A percentile compares a stretch with the other conserved stretches of the same genome.
These are phyloP conservation scores for Penicillium sp. DNA, from an alignment of 2,329 filamentous ascomycete genomes.

Conservation along the genomic window DNA sequence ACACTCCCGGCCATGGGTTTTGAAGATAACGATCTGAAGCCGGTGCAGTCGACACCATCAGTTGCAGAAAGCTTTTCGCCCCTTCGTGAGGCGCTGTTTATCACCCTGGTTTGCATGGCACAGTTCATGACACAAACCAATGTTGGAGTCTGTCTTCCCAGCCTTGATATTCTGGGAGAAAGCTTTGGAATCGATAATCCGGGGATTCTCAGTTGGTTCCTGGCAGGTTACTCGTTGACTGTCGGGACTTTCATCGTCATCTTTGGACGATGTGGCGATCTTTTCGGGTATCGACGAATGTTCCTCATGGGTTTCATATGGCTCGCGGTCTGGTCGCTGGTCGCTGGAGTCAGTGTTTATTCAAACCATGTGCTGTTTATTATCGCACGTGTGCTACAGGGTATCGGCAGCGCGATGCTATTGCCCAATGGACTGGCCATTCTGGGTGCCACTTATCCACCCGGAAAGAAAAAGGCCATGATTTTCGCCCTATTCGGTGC, in stretches of 20 bases:
- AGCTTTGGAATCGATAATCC: constrained; percentile 51
- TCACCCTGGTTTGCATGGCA: constrained; percentile 40
- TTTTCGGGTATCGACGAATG: constrained; percentile 56
- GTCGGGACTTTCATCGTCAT: constrained; percentile 57
- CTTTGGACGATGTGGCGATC: constrained; percentile 54
- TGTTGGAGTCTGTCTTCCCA: constrained; percentile 55
- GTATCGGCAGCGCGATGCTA: constrained; percentile 9
- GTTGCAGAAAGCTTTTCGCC: constrained; percentile 28
- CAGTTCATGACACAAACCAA: constrained; percentile 53
- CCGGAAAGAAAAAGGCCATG: constrained; percentile 63
- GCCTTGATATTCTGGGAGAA: constrained; percentile 53
- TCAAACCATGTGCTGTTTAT: constrained; percentile 52
- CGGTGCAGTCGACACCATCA: constrained; percentile 20
- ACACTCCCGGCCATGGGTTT: constrained; percentile 7
- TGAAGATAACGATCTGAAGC: constrained; percentile 3
- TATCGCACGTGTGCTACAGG: constrained; percentile 35
- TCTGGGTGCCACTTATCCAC: constrained; percentile 61
- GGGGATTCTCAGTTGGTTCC: constrained; percentile 55
- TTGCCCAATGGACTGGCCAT: constrained; percentile 9
- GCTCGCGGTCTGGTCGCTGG: constrained; percentile 54
- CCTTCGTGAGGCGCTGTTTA: constrained; percentile 37
- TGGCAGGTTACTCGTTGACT: constrained; percentile 54
- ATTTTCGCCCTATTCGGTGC: constrained; percentile 60
- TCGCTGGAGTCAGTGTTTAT: constrained; percentile 34
- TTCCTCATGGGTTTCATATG: constrained; percentile 55